These are phyloP conservation scores for Crucibulum laeve DNA, from an alignment of 768 basidiomycete genomes.

Conservation along the genomic window DNA sequence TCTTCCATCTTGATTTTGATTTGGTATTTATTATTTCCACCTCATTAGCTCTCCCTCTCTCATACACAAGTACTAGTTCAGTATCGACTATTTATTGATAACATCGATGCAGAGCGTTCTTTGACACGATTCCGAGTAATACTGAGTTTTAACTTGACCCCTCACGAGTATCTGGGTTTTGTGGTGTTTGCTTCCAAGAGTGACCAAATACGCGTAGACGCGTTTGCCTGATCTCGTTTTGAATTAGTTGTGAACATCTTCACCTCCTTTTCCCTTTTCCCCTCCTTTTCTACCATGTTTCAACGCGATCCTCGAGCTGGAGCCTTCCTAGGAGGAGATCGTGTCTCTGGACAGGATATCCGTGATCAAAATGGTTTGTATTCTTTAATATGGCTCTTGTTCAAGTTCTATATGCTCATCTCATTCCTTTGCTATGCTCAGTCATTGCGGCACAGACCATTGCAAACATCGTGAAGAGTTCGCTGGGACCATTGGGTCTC, in stretches of 20 bases:
- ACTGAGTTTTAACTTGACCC: too few relatives aligned
- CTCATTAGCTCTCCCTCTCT: too few relatives aligned
- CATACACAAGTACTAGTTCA: too few relatives aligned
- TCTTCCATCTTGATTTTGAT: too few relatives aligned
- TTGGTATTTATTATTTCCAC: too few relatives aligned
- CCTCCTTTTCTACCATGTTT: conserved; percentile 47
- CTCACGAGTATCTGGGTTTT: too few relatives aligned
- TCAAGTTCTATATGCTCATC: conserved; percentile 5
- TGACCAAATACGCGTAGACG: conserved; percentile 2
- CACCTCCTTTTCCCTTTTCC: too few relatives aligned
- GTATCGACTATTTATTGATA: too few relatives aligned
- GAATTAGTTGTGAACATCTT: too few relatives aligned
- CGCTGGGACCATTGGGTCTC: conserved; percentile 89
- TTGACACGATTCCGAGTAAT: too few relatives aligned
- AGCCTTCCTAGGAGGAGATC: conserved; percentile 90
- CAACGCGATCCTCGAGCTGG: conserved; percentile 91
- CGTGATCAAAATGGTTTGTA: conserved; percentile 90
- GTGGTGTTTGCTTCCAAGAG: too few relatives aligned
- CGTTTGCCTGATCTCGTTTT: background rate
- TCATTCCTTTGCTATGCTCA: conserved; percentile 25
- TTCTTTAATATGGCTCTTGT: conserved; percentile 3
- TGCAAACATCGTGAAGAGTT: conserved; percentile 96
- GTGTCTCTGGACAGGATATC: conserved; percentile 93
- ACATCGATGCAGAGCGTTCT: too few relatives aligned
- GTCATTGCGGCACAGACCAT: conserved; percentile 95